These are phyloP conservation scores for Nakazawaea wyomingensis DNA, from an alignment of 805 yeast genomes.

Conservation along the genomic window DNA sequence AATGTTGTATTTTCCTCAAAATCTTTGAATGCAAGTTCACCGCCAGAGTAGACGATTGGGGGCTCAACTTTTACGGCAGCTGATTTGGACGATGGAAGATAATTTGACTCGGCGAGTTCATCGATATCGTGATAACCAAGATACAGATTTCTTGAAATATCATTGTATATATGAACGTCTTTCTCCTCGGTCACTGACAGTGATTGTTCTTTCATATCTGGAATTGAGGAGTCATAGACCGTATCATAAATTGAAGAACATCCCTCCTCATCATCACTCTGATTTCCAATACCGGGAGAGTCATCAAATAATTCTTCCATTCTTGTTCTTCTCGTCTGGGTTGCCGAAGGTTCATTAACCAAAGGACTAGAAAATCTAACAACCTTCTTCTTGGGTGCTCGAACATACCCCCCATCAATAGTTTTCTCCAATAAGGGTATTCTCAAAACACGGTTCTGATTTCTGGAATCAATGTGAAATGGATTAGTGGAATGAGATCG, in stretches of 20 bases:
- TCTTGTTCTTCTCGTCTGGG: background rate
- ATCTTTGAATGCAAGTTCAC: too few species aligned
- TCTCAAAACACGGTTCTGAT: background rate
- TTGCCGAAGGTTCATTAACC: background rate
- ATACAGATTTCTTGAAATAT: background rate
- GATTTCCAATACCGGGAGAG: background rate
- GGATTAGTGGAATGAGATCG: background rate
- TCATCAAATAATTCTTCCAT: background rate
- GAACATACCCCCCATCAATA: slow-evolving; percentile 1
- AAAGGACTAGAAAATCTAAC: slow-evolving; percentile 12
- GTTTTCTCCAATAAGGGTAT: slow-evolving; percentile 10
- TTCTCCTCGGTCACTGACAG: background rate
- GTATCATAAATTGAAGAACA: too few species aligned
- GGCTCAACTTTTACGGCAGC: too few species aligned
- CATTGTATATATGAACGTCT: background rate
- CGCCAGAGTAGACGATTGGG: too few species aligned
- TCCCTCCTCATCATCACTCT: background rate
- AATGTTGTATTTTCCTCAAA: too few species aligned
- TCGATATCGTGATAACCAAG: background rate
- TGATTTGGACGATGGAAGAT: too few species aligned
- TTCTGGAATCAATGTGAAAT: background rate
- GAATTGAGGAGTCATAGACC: background rate
- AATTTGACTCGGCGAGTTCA: background rate
- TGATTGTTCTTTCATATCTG: background rate
- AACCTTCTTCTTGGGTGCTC: slow-evolving; percentile 1